Evolutionary conservation across 768 basidiomycete species (phyloP), one percentile per base, ranked within the genome.

Genomic region (Phylloporus sp.): DNA sequence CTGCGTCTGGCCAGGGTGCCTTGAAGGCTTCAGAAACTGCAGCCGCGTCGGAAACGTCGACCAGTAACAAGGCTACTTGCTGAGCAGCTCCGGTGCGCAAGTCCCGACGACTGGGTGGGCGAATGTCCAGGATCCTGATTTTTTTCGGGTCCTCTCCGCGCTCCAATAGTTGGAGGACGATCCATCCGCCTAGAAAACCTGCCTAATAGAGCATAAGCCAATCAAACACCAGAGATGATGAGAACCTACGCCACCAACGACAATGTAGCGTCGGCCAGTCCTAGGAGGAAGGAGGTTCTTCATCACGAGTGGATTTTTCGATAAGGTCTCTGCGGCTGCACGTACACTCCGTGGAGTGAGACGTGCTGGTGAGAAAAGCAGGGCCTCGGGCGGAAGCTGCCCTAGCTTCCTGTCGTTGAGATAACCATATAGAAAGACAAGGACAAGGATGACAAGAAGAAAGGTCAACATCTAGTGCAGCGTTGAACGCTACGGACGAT

Each of bases 161-260:
- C 46, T 81, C 73, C 4, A 90, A 52, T 2, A 91, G 72, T 39
- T 86, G 80, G 0, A 80, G 71, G 4, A 85, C 82, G 32, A 91
- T 82, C 88, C 88, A 91, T 7, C 86, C 85, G 12, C 88, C 88
- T 4, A 89, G 67, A 53, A 89, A 88, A 1, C 88, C 88, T 5
- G 81, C 80, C 87, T 88, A 29, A 42, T 23, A 26, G 11, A 45
- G 1, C 31, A 32, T 57, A 23, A 45, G 46, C 10, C 22, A 18
- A n/a, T 26, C 6, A 32, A 28, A 24, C 3, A 13, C 41, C 11
- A 9, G 40, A 35, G 46, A 27, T 23, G 46, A 7, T 13, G 15
- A 24, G 35, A 39, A 77, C 80, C 55, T 62, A 86, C 86, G 58
- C 88, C 88, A 49, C 88, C 88, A 32, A 86, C 77, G 5, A 91